Percentiles rank a stretch among this genome's conserved stretches.
phyloP scores from a whole-genome alignment of 257 asterid genomes.

The Apocynum venetum region DNA sequence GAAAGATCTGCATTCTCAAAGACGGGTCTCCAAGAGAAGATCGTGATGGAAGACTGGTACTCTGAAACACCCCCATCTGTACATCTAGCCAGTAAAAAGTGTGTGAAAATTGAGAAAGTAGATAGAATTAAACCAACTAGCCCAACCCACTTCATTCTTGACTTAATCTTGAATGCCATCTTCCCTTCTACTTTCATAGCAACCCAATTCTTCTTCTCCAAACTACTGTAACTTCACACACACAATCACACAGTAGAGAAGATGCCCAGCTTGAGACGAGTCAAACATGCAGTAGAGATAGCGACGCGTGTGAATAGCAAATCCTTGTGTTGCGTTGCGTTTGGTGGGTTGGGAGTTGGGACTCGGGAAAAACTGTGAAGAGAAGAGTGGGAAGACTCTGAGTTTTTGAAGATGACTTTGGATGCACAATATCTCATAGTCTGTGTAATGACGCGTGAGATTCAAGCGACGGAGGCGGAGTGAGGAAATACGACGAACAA shows the following conservation, averaged over 20 bases:
- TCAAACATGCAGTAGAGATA: background rate
- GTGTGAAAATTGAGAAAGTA: constrained; percentile 70
- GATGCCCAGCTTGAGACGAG: background rate
- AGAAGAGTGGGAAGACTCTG: constrained; percentile 6
- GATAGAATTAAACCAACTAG: constrained; percentile 76
- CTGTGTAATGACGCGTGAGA: constrained; percentile 5
- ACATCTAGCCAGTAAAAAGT: constrained; percentile 84
- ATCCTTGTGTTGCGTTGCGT: too few relatives aligned
- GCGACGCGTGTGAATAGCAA: constrained; percentile 9
- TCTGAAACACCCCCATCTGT: constrained; percentile 63
- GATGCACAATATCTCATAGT: background rate
- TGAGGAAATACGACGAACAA: background rate
- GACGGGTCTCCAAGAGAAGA: constrained; percentile 91
- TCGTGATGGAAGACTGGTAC: constrained; percentile 77
- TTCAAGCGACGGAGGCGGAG: background rate
- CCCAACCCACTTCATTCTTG: constrained; percentile 68
- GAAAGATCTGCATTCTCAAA: constrained; percentile 55
- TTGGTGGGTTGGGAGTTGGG: background rate
- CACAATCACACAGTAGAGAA: background rate
- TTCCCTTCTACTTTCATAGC: constrained; percentile 54
- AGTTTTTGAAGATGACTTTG: background rate
- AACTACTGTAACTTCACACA: background rate
- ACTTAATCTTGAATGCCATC: constrained; percentile 70
- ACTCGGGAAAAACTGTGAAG: background rate
- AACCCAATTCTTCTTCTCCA: constrained; percentile 54